Percentiles rank a stretch among this genome's conserved stretches.
Conservation (phyloP, 805 yeast species). For the Ogataea neopini region DNA sequence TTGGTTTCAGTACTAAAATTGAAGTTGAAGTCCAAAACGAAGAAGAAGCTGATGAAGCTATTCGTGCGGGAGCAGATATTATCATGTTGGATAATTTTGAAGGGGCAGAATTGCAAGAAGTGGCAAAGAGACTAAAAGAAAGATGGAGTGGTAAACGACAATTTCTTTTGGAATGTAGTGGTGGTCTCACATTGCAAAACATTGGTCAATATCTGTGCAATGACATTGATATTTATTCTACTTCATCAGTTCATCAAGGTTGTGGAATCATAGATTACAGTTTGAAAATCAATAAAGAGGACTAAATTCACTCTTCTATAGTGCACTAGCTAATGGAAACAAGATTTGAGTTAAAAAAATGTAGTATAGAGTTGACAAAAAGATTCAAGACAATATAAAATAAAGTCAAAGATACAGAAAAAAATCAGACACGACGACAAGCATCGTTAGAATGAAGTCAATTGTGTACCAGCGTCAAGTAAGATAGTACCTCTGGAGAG, state of each 20-base stretch:
- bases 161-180: constrained; percentile 85
- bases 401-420: not conserved
- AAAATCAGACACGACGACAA: not conserved
- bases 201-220: constrained; percentile 64
- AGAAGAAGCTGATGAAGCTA: constrained; percentile 88
- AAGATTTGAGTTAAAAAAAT: not conserved
- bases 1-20: constrained; percentile 86
- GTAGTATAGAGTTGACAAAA: not conserved
- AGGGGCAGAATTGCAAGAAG: constrained; percentile 61
- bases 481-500: not conserved
- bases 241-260: constrained; percentile 94
- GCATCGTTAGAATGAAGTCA: not conserved
- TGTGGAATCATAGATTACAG: constrained; percentile 79
- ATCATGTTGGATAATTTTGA: constrained; percentile 91
- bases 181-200: constrained; percentile 79
- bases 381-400: not conserved
- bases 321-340: not conserved
- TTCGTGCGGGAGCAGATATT: constrained; percentile 92
- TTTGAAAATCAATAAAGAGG: constrained; percentile 55
- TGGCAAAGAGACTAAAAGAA: constrained; percentile 61
- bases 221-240: constrained; percentile 86
- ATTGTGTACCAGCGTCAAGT: not conserved
- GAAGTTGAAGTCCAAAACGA: constrained; percentile 91
- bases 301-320: not conserved
- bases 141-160: constrained; percentile 50